These are phyloP conservation scores for Salvia rosmarinus DNA, from an alignment of 257 asterid genomes.

Conservation along the genomic window DNA sequence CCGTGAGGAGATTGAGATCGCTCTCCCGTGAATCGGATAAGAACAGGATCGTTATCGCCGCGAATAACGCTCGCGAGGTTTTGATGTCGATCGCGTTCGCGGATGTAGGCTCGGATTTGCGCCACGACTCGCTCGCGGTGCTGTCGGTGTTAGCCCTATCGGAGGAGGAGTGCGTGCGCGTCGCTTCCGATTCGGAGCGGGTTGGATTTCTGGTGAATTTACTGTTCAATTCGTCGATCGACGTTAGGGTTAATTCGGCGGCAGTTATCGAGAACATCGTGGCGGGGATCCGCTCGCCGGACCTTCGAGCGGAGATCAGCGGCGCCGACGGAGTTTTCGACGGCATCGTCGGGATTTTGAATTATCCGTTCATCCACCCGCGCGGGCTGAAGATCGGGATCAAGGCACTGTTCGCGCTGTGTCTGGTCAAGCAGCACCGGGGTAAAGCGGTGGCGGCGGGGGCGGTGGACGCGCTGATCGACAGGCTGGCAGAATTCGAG, in stretches of 20 bases:
- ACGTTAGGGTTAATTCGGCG: constrained; percentile 81
- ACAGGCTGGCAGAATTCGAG: constrained; percentile 66
- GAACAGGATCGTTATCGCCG: constrained; percentile 67
- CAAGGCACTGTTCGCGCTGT: constrained; percentile 80
- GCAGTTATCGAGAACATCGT: constrained; percentile 71
- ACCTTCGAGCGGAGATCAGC: constrained; percentile 69
- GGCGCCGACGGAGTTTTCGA: constrained; percentile 68
- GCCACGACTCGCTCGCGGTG: constrained; percentile 68
- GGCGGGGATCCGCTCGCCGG: constrained; percentile 76
- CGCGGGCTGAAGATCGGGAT: constrained; percentile 77
- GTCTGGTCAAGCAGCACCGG: constrained; percentile 83
- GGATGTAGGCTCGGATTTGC: constrained; percentile 43
- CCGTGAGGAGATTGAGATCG: constrained; percentile 63
- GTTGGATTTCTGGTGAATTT: constrained; percentile 59
- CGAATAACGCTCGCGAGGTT: constrained; percentile 54
- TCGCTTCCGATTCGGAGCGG: constrained; percentile 64
- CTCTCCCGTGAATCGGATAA: constrained; percentile 86
- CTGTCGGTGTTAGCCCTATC: constrained; percentile 61
- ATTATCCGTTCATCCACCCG: constrained; percentile 60
- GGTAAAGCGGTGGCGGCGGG: constrained; percentile 80
- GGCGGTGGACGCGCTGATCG: constrained; percentile 71
- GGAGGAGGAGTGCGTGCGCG: constrained; percentile 65
- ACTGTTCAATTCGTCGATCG: constrained; percentile 78
- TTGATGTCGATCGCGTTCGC: constrained; percentile 56
- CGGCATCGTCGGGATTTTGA: constrained; percentile 72